Evolutionary conservation across 208 protist genomes (phyloP).

Genomic region (Tritrichomonas foetus): DNA sequence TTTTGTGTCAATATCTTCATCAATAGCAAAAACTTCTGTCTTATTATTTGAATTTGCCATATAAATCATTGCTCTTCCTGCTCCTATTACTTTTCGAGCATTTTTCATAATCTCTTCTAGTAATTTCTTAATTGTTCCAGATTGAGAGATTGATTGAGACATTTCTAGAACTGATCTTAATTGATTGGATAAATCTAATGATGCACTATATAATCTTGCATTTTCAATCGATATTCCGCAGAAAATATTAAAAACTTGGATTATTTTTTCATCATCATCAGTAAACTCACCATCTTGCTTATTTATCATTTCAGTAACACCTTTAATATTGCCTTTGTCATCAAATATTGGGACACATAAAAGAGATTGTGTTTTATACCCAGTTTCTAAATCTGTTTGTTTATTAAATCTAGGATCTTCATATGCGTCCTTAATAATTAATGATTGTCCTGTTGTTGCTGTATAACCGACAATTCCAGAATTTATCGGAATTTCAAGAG

Average conservation of each 20-base stretch:
- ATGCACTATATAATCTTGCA: not conserved
- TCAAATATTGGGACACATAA: conserved; percentile 42
- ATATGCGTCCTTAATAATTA: conserved; percentile 24
- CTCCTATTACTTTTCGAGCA: not conserved
- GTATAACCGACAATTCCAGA: conserved; percentile 17
- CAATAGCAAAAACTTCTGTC: not conserved
- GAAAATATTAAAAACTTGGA: conserved; percentile 12
- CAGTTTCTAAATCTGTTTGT: not conserved
- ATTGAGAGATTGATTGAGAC: not conserved
- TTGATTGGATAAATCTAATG: not conserved
- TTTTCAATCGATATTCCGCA: not conserved
- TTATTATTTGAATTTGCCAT: not conserved
- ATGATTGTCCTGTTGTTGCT: not conserved
- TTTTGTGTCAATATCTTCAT: conserved; percentile 26
- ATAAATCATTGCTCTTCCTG: not conserved
- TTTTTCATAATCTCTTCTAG: not conserved
- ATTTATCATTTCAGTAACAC: conserved; percentile 57
- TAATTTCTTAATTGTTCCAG: not conserved
- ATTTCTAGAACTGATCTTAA: not conserved
- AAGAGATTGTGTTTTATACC: not conserved
- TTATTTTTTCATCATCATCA: not conserved
- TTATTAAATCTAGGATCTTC: conserved; percentile 16
- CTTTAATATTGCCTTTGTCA: conserved; percentile 48
- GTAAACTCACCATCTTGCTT: conserved; percentile 27
- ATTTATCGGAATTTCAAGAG: conserved; percentile 1